Evolutionary conservation across 139 green algal species (phyloP), one percentile per base, ranked within the genome.

Genomic region (Tetradesmus lagerheimii): DNA sequence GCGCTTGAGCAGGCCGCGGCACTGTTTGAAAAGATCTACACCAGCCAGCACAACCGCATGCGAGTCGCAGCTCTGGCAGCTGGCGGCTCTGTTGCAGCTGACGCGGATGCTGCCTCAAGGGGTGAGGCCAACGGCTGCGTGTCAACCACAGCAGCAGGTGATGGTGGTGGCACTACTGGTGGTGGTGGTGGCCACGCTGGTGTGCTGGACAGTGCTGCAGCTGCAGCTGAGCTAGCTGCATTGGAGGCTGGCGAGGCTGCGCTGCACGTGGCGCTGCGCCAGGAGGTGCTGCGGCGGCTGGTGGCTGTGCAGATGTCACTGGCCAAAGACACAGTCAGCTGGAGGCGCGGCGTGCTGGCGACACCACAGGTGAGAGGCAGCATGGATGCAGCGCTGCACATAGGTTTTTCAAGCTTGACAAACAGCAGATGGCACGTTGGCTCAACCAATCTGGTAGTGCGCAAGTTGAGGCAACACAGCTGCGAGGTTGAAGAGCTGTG

Each of bases 21-120:
- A 4, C 64, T 88, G 83, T 88, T 88, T 88, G 64, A 80, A 25
- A 27, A 38, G 29, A 88, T 88, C 64, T 88, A 88, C 83, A 39
- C 9, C 31, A 67, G 38, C 12, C 83, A 88, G 64, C 64, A 80
- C 27, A 38, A 88, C 37, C 62, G 83, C 25, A 80, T 88, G 83
- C 37, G 83, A 3, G 25, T 88, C 5, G 83, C 83, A 34, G 83
- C 62, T 5, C 4, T 88, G 8, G 83, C 39, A 34, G 62, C 83
- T 43, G 83, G 83, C 31, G 35, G 34, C 50, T 35, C 37, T 62
- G 20, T 6, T 12, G 67, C 67, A 78, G 67, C 67, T 41, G 67
- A 9, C 23, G 14, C 39, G 12, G 80, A 75, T 15, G 12, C 15
- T 6, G 31, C 53, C 11, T 12, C 53, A 77, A n/a, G 45, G 77